A percentile compares a stretch with the other conserved stretches of the same genome.
Conservation (phyloP, 1,284 basidiomycete species). For the Puccinia novopanici region DNA sequence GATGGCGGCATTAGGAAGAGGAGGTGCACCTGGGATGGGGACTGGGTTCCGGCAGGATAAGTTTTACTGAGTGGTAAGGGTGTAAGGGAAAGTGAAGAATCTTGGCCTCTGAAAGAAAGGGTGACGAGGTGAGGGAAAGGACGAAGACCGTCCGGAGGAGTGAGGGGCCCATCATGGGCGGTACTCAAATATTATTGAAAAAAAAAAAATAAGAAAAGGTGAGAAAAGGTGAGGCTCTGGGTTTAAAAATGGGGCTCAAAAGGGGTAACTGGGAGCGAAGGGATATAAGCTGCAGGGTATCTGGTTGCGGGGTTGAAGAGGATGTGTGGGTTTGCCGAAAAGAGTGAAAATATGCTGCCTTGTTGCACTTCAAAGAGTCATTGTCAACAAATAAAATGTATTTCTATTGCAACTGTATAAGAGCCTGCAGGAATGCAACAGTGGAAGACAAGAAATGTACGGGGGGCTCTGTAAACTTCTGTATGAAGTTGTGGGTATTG, state of each 20-base stretch:
- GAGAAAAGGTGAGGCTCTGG: not conserved
- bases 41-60: constrained; percentile 31
- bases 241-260: too few relatives aligned
- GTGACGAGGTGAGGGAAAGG: constrained; percentile 12
- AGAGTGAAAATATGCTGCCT: not conserved
- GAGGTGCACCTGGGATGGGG: constrained; percentile 34
- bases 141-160: constrained; percentile 17
- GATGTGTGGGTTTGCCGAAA: not conserved
- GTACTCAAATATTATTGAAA: not conserved
- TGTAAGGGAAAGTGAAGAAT: constrained; percentile 11
- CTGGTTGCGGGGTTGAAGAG: not conserved
- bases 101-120: constrained; percentile 3
- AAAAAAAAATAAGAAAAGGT: not conserved
- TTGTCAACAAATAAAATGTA: not conserved
- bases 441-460: constrained; percentile 13
- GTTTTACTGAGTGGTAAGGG: not conserved
- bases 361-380: not conserved
- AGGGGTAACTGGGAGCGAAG: not conserved
- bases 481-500: not conserved
- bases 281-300: too few relatives aligned
- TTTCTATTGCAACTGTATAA: constrained; percentile 5
- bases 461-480: not conserved
- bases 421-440: constrained; percentile 7
- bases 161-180: constrained; percentile 23
- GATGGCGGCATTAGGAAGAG: constrained; percentile 23